Percentiles rank a stretch among this genome's conserved stretches.
These are phyloP conservation scores for Claviceps pazoutovae DNA, from an alignment of 2,329 filamentous ascomycete genomes.

Conservation along the genomic window DNA sequence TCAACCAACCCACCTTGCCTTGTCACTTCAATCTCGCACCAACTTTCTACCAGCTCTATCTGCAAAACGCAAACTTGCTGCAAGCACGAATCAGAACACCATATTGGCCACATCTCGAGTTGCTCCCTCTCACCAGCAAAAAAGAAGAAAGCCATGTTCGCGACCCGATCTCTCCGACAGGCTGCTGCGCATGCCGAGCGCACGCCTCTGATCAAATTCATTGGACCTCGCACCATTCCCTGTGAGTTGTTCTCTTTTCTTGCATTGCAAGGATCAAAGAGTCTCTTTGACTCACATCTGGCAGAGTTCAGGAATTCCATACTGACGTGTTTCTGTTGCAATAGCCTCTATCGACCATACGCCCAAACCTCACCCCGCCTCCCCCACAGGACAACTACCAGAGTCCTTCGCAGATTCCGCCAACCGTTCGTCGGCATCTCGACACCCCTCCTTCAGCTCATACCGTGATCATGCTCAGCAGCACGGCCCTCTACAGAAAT, in stretches of 20 bases:
- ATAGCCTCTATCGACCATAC: conserved; percentile 58
- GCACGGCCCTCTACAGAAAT: conserved; percentile 58
- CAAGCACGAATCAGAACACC: neutral
- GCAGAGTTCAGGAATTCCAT: neutral
- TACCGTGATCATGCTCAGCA: conserved; percentile 70
- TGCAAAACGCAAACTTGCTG: neutral
- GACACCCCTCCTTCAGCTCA: conserved; percentile 52
- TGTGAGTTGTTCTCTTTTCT: conserved; percentile 20
- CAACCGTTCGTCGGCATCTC: conserved; percentile 19
- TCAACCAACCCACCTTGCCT: neutral
- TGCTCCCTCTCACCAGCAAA: neutral
- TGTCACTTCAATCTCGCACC: neutral
- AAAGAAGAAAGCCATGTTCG: conserved; percentile 29
- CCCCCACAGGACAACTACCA: conserved; percentile 51
- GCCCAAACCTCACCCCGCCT: conserved; percentile 59
- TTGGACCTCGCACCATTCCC: conserved; percentile 46
- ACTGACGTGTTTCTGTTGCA: conserved; percentile 11
- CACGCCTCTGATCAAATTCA: conserved; percentile 46
- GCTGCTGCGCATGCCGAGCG: conserved; percentile 45
- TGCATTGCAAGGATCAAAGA: no score
- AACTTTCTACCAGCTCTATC: neutral
- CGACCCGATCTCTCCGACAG: conserved; percentile 43
- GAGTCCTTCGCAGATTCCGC: conserved; percentile 28
- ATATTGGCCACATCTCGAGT: neutral
- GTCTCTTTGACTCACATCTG: neutral